Conservation (phyloP, 2,329 filamentous ascomycete genomes). For the Pezicula neosporulosa region DNA sequence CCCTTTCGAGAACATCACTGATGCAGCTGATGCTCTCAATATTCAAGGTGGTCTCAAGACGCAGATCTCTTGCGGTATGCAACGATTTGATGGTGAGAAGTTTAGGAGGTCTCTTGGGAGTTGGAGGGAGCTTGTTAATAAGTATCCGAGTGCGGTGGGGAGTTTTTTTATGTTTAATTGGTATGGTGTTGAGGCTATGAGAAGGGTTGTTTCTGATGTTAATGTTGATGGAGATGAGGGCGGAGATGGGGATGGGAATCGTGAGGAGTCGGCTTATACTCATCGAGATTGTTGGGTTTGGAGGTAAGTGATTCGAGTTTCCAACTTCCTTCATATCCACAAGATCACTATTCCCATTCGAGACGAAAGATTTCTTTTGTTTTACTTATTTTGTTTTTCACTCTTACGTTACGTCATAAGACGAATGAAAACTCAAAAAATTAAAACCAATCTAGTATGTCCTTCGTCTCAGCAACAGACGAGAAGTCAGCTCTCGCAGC, state of each 20-base stretch:
- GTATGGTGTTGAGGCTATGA: constrained; percentile 2
- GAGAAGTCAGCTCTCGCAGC: too few relatives aligned
- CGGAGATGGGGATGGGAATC: too few relatives aligned
- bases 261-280: neutral
- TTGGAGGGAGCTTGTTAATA: constrained; percentile 3
- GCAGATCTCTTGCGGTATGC: neutral
- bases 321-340: too few relatives aligned
- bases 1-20: constrained; percentile 1
- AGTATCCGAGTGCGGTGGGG: neutral
- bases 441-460: too few relatives aligned
- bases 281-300: constrained; percentile 7
- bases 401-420: too few relatives aligned
- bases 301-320: neutral
- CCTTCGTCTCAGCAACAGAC: too few relatives aligned
- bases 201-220: neutral
- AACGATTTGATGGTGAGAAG: constrained; percentile 1
- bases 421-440: too few relatives aligned
- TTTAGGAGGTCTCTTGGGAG: neutral
- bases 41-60: neutral
- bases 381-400: too few relatives aligned
- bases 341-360: too few relatives aligned
- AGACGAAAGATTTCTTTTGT: too few relatives aligned
- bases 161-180: constrained; percentile 2
- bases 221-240: too few relatives aligned
- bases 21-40: neutral